Evolutionary conservation across 163 green algal species (phyloP), one percentile per base, ranked within the genome.

Genomic region (Prototheca cutis): DNA sequence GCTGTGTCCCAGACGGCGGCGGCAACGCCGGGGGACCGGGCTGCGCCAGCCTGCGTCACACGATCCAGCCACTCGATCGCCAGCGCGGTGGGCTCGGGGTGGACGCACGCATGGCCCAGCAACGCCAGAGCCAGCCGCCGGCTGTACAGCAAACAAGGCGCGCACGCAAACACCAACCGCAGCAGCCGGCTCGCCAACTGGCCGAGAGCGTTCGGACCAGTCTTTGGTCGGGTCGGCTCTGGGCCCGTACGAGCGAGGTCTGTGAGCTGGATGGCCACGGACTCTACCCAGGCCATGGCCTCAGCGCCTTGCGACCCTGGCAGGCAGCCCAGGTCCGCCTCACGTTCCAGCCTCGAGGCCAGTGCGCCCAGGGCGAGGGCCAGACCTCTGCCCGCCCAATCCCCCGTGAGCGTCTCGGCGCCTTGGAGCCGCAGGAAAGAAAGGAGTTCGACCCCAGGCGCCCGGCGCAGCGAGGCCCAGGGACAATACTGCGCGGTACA

Each of bases 401-500:
- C 13, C 36, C 13, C 36, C 13, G 36, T 15, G 36, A 15, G 36
- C 13, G 13, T 15, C 13, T 15, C 36, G 13, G 42, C 5, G 13
- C 25, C 42, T 17, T 8, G 13, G 18, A 5, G 13, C 13, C 10
- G 10, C 42, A 51, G 42, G 0, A 7, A 17, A 21, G 13, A 5
- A 17, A 51, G 42, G 18, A 24, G 13, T 5, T 5, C 13, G 18
- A 21, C 42, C 18, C 42, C 42, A 5, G 42, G 42, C 42, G 42
- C 18, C 42, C 42, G 42, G 18, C 18, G 18, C 42, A 51, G 42
- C 10, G 10, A 5, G 18, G 10, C 10, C 6, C 23, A 51, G 42
- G 42, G 42, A 5, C 10, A 17, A 21, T 51, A 23, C 10, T 51
- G 1, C 42, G 64, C 61, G 31, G 81, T 51, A 57, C 31, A 34